These are phyloP conservation scores for Microbotryum intermedium DNA, from an alignment of 1,284 basidiomycete species.

Conservation along the genomic window DNA sequence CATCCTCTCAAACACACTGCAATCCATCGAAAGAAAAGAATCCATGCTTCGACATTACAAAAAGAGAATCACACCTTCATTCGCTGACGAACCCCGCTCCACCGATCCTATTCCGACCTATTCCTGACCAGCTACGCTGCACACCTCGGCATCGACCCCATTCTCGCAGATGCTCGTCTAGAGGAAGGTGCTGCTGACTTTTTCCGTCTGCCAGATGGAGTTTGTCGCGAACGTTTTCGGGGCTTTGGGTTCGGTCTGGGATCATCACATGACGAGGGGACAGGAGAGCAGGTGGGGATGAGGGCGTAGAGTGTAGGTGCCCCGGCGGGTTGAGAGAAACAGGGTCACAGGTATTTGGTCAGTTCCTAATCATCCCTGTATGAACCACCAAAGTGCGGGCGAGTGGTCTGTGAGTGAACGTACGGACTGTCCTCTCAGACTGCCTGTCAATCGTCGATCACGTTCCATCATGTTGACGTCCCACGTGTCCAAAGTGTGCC, in stretches of 20 bases:
- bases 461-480: constrained; percentile 92
- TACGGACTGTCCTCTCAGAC: constrained; percentile 72
- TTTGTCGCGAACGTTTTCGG: constrained; percentile 67
- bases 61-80: too few species aligned
- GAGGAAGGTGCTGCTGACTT: constrained; percentile 31
- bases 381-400: background rate
- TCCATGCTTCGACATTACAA: too few species aligned
- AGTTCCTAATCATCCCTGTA: background rate
- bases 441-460: constrained; percentile 80
- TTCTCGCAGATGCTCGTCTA: too few species aligned
- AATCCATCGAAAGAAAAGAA: too few species aligned
- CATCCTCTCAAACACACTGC: too few species aligned
- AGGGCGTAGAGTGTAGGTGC: background rate
- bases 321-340: background rate
- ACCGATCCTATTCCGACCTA: too few species aligned
- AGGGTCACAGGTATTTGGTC: background rate
- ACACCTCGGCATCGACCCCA: too few species aligned
- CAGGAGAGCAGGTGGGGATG: background rate
- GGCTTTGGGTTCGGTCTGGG: constrained; percentile 60
- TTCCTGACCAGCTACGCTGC: too few species aligned
- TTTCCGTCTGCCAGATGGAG: constrained; percentile 66
- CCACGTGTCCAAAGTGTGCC: constrained; percentile 78
- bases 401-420: constrained; percentile 34
- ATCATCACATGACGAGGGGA: too few species aligned
- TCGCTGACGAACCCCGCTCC: too few species aligned